Evolutionary conservation across 2,329 filamentous ascomycete species (phyloP), one percentile per base, ranked within the genome.

Genomic region (Colletotrichum sp.): DNA sequence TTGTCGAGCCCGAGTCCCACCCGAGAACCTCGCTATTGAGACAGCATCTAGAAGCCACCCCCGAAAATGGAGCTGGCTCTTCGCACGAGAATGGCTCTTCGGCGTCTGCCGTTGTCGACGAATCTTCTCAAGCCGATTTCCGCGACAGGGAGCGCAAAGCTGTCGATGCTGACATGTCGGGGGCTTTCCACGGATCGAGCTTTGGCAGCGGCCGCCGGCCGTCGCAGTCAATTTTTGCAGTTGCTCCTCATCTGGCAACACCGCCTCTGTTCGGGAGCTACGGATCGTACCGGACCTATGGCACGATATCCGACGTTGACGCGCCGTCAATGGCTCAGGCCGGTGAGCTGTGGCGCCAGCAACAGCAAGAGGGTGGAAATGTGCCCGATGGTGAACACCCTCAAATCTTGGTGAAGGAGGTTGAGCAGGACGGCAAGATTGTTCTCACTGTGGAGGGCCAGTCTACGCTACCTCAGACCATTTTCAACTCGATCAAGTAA

Each of bases 401-500:
- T 79, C 95, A 95, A 3, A 90, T 98, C 71, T 87, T 98, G n/a
- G 93, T 98, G 69, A 96, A 96, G 86, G 94, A 96, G 84, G 91
- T 98, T 15, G 95, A 98, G 82, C 95, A 97, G 80, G 95, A 97
- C 79, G 95, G 97, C 57, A 95, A 94, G 81, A 91, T 96, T 64
- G 92, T 98, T 72, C 91, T 96, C 79, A 91, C 96, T 4, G 93
- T 98, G 4, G 94, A 98, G 77, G 96, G 96, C 52, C 96, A 98
- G 86, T 98, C 95, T n/a, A 99, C 96, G 1, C 89, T 99, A 18
- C 96, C 96, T 1, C 96, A 99, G 86, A 99, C 96, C 8, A 91
- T 98, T 77, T 98, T 99, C 89, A 99, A 99, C 85, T 98, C 95
- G 5, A 96, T 96, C 83, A 98, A 98, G 86, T 88, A 79, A 76